These are phyloP conservation scores for Fraxinus anomala DNA, from an alignment of 257 asterid species.

Conservation along the genomic window DNA sequence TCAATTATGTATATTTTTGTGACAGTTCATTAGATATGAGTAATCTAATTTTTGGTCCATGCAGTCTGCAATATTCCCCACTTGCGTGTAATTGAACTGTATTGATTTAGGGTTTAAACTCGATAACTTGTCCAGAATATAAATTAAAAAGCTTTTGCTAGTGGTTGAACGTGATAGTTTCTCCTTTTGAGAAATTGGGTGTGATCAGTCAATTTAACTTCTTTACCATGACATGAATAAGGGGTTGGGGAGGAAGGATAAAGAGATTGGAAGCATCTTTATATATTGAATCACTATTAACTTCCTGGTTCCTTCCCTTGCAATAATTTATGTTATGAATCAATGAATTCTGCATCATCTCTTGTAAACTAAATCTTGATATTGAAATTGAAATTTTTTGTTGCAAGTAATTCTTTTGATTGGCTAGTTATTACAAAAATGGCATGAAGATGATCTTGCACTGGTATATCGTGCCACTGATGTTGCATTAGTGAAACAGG, in stretches of 20 bases:
- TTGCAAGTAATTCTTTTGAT: neutral
- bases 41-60: neutral
- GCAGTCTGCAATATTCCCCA: neutral
- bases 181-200: neutral
- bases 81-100: neutral
- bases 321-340: neutral
- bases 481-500: constrained; percentile 47
- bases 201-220: neutral
- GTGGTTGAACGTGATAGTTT: neutral
- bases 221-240: neutral
- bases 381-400: neutral
- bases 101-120: neutral
- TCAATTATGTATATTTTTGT: neutral
- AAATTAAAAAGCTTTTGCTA: neutral
- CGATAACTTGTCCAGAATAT: neutral
- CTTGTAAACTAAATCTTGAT: constrained; percentile 8
- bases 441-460: neutral
- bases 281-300: neutral
- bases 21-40: neutral
- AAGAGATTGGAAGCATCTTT: neutral
- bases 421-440: neutral
- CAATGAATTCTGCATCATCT: neutral
- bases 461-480: constrained; percentile 9
- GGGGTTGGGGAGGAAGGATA: constrained; percentile 1
- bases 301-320: neutral